These are phyloP conservation scores for Pseudozyma sp. DNA, from an alignment of 1,284 basidiomycete species.

Conservation along the genomic window DNA sequence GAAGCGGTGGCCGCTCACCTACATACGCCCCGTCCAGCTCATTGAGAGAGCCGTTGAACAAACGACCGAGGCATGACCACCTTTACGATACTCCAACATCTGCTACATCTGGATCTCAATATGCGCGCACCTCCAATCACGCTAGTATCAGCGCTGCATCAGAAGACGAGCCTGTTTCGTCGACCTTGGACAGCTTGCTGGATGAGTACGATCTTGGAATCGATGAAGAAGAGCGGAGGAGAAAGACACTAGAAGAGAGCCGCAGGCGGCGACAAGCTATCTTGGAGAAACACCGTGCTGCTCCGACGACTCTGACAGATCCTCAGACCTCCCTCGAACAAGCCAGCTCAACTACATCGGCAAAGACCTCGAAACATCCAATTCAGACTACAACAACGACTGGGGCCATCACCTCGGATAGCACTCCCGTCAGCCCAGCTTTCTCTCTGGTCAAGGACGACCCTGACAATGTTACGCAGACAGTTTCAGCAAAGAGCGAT, in stretches of 20 bases:
- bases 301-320: background rate
- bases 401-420: background rate
- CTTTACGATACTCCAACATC: background rate
- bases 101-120: background rate
- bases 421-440: background rate
- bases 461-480: background rate
- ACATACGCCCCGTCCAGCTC: conserved; percentile 2
- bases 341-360: background rate
- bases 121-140: background rate
- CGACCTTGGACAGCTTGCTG: conserved; percentile 19
- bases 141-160: background rate
- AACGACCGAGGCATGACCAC: conserved; percentile 14
- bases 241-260: conserved; percentile 50
- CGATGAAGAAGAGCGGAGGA: conserved; percentile 27
- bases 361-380: background rate
- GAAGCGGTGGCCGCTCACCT: conserved; percentile 6
- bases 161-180: conserved; percentile 2
- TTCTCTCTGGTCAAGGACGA: conserved; percentile 24
- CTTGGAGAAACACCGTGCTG: conserved; percentile 32
- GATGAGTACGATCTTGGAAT: conserved; percentile 39
- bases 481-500: background rate
- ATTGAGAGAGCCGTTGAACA: conserved; percentile 13
- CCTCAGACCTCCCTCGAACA: background rate
- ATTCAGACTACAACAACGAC: background rate
- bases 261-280: conserved; percentile 51